Base-by-base conservation (phyloP, 2,329 filamentous ascomycete species). In the Aureobasidium vineae region DNA sequence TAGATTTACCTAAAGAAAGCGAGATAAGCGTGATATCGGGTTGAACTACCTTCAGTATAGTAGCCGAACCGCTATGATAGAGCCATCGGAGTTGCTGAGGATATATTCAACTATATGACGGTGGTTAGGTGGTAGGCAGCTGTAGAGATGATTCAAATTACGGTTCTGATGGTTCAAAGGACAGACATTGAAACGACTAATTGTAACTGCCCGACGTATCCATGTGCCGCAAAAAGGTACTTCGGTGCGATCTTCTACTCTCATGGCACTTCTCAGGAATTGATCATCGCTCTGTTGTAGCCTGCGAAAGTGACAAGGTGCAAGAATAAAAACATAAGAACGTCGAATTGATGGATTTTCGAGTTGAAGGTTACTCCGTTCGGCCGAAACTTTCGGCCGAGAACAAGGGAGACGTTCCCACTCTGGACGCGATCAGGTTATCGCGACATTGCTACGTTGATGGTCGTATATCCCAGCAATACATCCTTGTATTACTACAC, bases 1-100 rank as follows among this genome's bases (percentile, higher is more conserved):
- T 47, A 21, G 50, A 57, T 56, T 65, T 57, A 57, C 63, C 50
- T 63, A 65, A 57, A 65, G n/a, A 45, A n/a, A 57, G 19, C 31
- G 28, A 43, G 49, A 33, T 65, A 49, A 43, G 21, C 33, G 15
- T n/a, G n/a, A 41, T 15, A 49, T 38, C 57, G 57, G 28, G 3
- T 61, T 50, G 41, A 61, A 31, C 33, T 61, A 38, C 57, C 57
- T 59, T 16, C 8, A 23, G 13, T 28, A 45, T 21, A 5, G 45
- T 31, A 5, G 26, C n/a, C 13, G 19, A 43, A 31, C 45, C 23
- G 57, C 57, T 61, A 21, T 6, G 28, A 50, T 47, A 47, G 16
- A 47, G 43, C 11, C 13, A 33, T 15, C 57, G 28, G 3, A 38
- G 15, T 40, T 21, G 23, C 53, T 40, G 53, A 40, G 53, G 21